These are phyloP conservation scores for Talinum fruticosum DNA, from an alignment of 148 eudicot species.

Conservation along the genomic window DNA sequence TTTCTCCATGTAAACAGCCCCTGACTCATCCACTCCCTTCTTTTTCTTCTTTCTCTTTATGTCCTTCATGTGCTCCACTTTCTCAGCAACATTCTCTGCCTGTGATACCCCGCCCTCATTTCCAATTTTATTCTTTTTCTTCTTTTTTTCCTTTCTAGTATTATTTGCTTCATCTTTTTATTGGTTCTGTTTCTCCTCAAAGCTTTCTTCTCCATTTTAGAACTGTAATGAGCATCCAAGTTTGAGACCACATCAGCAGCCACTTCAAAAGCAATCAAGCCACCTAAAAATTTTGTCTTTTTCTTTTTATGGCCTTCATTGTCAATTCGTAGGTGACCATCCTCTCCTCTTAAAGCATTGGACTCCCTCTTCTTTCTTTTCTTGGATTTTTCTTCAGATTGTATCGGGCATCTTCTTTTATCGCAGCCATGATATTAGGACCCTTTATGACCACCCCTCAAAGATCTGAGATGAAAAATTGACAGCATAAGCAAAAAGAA, in stretches of 20 bases:
- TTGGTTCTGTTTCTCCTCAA: neutral
- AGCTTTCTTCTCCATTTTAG: slow-evolving; percentile 10
- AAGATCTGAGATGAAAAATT: slow-evolving; percentile 11
- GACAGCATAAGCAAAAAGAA: neutral
- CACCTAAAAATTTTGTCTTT: slow-evolving; percentile 6
- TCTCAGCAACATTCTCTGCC: neutral
- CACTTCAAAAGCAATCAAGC: neutral
- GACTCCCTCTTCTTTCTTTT: slow-evolving; percentile 15
- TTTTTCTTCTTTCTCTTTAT: slow-evolving; percentile 5
- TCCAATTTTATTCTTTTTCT: slow-evolving; percentile 6
- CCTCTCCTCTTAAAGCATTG: slow-evolving; percentile 14
- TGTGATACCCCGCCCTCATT: neutral
- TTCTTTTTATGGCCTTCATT: slow-evolving; percentile 10
- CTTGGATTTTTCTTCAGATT: slow-evolving; percentile 16
- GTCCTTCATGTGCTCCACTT: neutral
- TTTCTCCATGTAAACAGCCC: neutral
- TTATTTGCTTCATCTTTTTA: neutral
- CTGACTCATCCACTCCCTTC: neutral
- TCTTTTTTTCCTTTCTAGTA: neutral
- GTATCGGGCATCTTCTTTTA: neutral
- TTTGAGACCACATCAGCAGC: neutral
- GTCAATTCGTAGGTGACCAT: neutral
- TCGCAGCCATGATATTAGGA: neutral
- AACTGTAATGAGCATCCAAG: neutral
- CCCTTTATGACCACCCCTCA: neutral